These are phyloP conservation scores for Gaultheria prostrata DNA, from an alignment of 148 eudicot genomes.

Conservation along the genomic window DNA sequence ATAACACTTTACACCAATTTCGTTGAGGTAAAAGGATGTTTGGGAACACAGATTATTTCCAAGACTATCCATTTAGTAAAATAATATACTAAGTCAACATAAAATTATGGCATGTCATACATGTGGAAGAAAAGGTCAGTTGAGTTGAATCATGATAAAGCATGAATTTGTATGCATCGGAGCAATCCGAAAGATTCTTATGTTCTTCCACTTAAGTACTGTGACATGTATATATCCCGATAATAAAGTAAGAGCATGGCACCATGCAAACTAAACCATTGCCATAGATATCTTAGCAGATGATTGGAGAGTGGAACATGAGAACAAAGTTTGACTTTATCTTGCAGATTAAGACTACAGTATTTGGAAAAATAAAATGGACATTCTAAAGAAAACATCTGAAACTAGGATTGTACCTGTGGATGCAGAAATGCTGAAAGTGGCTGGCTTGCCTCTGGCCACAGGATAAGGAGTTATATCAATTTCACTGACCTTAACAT, in stretches of 20 bases:
- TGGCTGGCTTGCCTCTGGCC: constrained; percentile 45
- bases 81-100: too few relatives aligned
- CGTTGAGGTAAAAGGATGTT: too few relatives aligned
- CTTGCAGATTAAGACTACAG: not conserved
- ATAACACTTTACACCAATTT: too few relatives aligned
- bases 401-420: constrained; percentile 31
- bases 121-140: not conserved
- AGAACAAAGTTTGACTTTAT: not conserved
- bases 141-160: not conserved
- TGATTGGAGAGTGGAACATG: not conserved
- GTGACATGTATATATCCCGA: not conserved
- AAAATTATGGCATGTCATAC: not conserved
- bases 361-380: not conserved
- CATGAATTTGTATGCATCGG: not conserved
- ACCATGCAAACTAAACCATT: too few relatives aligned
- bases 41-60: too few relatives aligned
- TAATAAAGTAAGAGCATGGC: not conserved
- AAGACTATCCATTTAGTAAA: too few relatives aligned
- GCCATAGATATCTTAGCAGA: not conserved
- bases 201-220: not conserved
- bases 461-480: constrained; percentile 65
- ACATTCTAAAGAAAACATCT: too few relatives aligned
- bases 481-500: constrained; percentile 53
- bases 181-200: not conserved
- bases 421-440: constrained; percentile 48